phyloP scores from a whole-genome alignment of 2,329 filamentous ascomycete genomes.

The Ceratocystis variospora region DNA sequence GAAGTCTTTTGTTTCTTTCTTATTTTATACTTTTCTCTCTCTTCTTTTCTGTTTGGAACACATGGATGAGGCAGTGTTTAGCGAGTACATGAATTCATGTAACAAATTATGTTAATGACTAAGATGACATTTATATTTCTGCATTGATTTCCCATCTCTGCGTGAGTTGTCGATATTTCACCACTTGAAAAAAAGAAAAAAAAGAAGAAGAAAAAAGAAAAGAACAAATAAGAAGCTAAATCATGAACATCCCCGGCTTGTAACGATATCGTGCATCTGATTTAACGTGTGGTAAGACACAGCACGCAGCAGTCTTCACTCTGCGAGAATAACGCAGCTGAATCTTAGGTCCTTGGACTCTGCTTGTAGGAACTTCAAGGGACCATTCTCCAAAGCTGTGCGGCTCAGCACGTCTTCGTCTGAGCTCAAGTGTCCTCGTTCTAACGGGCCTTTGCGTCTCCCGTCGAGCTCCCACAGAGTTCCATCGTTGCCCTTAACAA shows the following conservation, averaged over 20 bases:
- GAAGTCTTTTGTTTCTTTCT: conserved; percentile 6
- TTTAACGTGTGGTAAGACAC: too few relatives aligned
- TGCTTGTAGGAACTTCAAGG: conserved; percentile 42
- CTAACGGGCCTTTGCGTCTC: conserved; percentile 42
- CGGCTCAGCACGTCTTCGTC: conserved; percentile 62
- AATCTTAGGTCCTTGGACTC: conserved; percentile 44
- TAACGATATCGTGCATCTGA: too few relatives aligned
- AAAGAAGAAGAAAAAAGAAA: too few relatives aligned
- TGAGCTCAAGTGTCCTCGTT: conserved; percentile 39
- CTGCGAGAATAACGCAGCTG: conserved; percentile 43
- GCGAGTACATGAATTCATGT: conserved; percentile 1
- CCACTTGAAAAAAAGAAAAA: background rate
- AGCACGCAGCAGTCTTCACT: background rate
- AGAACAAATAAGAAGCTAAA: too few relatives aligned
- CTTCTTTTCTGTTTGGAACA: background rate
- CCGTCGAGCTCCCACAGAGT: conserved; percentile 49
- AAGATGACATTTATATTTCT: background rate
- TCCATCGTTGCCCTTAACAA: conserved; percentile 61
- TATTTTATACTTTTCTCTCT: background rate
- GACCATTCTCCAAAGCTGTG: conserved; percentile 58
- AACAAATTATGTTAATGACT: background rate
- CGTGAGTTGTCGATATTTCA: background rate
- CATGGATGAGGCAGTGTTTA: background rate
- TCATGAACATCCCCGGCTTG: too few relatives aligned
- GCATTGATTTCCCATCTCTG: background rate